Percentiles rank a stretch among this genome's conserved stretches.
phyloP scores from a whole-genome alignment of 352 stramenopile species.

The Thalassiosira hispida region DNA sequence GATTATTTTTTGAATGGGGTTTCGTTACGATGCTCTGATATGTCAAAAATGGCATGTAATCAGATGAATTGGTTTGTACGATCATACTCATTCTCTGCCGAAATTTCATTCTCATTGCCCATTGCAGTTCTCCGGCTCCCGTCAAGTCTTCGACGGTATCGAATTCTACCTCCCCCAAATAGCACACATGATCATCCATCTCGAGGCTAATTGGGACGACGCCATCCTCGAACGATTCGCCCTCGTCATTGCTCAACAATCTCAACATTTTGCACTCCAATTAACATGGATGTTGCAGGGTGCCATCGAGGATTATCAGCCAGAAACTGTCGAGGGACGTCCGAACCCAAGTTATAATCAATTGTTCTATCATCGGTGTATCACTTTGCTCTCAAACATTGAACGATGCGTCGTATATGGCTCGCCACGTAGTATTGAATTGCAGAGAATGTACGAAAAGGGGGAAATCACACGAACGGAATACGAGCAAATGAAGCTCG shows the following conservation, averaged over 20 bases:
- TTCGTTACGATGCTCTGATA: too few relatives aligned
- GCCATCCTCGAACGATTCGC: conserved; percentile 88
- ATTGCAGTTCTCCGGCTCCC: conserved; percentile 72
- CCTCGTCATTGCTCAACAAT: conserved; percentile 88
- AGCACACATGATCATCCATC: conserved; percentile 91
- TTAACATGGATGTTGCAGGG: conserved; percentile 90
- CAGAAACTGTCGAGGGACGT: conserved; percentile 81
- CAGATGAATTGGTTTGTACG: too few relatives aligned
- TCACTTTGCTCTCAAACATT: conserved; percentile 88
- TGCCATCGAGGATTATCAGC: conserved; percentile 90
- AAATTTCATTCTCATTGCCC: conserved; percentile 1
- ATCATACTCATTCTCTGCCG: too few relatives aligned
- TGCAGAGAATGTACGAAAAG: conserved; percentile 84
- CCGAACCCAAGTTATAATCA: conserved; percentile 85
- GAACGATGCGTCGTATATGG: conserved; percentile 86
- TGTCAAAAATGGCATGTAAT: too few relatives aligned
- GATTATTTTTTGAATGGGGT: too few relatives aligned
- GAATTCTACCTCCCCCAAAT: conserved; percentile 92
- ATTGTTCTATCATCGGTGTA: conserved; percentile 86
- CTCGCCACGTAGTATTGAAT: conserved; percentile 69
- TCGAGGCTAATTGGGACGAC: conserved; percentile 88
- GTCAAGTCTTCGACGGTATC: conserved; percentile 89
- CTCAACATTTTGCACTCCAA: conserved; percentile 89
- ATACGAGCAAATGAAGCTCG: conserved; percentile 82
- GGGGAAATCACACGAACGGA: conserved; percentile 83